These are phyloP conservation scores for Passiflora organensis DNA, from an alignment of 345 rosid genomes.

Conservation along the genomic window DNA sequence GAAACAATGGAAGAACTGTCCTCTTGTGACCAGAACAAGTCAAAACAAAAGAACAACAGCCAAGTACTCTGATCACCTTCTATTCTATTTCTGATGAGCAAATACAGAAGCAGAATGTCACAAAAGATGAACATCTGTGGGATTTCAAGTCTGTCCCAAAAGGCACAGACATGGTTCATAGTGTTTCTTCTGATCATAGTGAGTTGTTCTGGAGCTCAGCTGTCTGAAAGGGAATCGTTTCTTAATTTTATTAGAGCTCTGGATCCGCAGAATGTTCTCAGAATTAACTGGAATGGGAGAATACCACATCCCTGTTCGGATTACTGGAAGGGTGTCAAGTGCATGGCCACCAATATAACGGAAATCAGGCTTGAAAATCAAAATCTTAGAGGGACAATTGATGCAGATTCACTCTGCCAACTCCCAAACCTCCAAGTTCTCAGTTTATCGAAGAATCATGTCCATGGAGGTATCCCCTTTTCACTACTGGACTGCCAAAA, in stretches of 20 bases:
- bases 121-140: constrained; percentile 18
- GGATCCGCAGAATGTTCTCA: constrained; percentile 31
- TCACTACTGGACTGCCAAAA: constrained; percentile 29
- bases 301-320: constrained; percentile 22
- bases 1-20: constrained; percentile 28
- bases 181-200: constrained; percentile 15
- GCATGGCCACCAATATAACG: constrained; percentile 19
- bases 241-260: constrained; percentile 25
- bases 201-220: constrained; percentile 20
- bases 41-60: not conserved
- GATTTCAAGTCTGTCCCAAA: not conserved
- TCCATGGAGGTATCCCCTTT: constrained; percentile 33
- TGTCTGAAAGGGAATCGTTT: constrained; percentile 28
- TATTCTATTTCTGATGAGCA: constrained; percentile 4
- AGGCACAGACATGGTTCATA: constrained; percentile 11
- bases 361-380: constrained; percentile 39
- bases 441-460: constrained; percentile 29
- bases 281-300: constrained; percentile 9
- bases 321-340: constrained; percentile 23
- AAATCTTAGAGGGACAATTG: constrained; percentile 37
- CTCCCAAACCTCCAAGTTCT: constrained; percentile 29
- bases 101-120: not conserved
- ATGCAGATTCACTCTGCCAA: constrained; percentile 34
- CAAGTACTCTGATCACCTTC: not conserved
- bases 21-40: constrained; percentile 1